These are phyloP conservation scores for Trichoderma parareesei DNA, from an alignment of 495 filamentous ascomycete genomes.

Conservation along the genomic window DNA sequence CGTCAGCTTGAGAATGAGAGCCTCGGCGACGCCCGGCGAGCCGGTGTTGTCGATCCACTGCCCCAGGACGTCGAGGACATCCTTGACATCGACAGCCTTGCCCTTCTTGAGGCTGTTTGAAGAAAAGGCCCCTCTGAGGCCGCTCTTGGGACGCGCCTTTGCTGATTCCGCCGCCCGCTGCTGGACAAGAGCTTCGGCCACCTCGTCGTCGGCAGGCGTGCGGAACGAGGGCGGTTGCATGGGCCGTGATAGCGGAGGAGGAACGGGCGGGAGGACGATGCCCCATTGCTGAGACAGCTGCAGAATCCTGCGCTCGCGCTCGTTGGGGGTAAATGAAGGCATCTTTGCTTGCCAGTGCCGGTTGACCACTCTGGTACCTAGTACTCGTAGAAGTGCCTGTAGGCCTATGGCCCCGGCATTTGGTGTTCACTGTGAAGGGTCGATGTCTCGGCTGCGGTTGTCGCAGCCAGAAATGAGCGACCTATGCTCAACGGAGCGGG, in stretches of 20 bases:
- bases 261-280: not conserved
- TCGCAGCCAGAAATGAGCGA: conserved; percentile 1
- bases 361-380: no score
- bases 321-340: conserved; percentile 5
- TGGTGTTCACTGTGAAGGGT: not conserved
- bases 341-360: not conserved
- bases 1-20: conserved; percentile 35
- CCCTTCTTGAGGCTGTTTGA: conserved; percentile 33
- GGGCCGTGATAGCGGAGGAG: conserved; percentile 9
- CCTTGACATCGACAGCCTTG: conserved; percentile 36
- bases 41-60: conserved; percentile 33
- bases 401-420: conserved; percentile 1
- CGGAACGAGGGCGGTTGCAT: conserved; percentile 16
- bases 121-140: conserved; percentile 35
- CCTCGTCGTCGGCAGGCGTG: conserved; percentile 31
- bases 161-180: conserved; percentile 26
- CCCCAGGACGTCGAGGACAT: conserved; percentile 37
- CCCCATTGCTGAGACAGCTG: conserved; percentile 10
- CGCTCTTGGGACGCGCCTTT: conserved; percentile 24
- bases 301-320: conserved; percentile 12
- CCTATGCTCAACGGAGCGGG: not conserved
- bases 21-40: conserved; percentile 38
- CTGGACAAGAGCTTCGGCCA: conserved; percentile 38
- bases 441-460: not conserved
- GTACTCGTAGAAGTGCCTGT: not conserved